Percentiles rank a stretch among this genome's conserved stretches.
Conservation (phyloP, 805 yeast species). For the Kockiozyma suomiensis region DNA sequence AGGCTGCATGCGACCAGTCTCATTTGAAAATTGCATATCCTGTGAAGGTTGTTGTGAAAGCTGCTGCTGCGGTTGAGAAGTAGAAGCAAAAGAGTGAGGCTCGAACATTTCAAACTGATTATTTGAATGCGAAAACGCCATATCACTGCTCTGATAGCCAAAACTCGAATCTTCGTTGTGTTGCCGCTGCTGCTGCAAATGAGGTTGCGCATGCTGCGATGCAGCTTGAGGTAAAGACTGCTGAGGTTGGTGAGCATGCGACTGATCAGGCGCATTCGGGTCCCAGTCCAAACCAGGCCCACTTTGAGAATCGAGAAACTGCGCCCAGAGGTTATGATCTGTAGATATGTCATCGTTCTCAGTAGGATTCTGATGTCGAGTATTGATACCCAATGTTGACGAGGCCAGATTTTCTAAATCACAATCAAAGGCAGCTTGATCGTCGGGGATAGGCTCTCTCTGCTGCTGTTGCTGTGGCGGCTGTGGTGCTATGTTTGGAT, state of each 20-base stretch:
- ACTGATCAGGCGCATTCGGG: not conserved
- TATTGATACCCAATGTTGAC: not conserved
- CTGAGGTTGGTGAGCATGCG: not conserved
- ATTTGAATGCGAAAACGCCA: conserved; percentile 6
- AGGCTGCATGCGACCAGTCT: not conserved
- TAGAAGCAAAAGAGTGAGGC: not conserved
- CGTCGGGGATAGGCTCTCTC: not conserved
- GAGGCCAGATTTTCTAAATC: conserved; percentile 11
- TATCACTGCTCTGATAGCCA: not conserved
- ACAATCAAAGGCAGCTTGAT: conserved; percentile 10
- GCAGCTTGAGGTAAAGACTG: not conserved
- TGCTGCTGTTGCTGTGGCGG: conserved; percentile 7
- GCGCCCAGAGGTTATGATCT: conserved; percentile 20
- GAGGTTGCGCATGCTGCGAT: not conserved
- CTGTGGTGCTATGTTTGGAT: not conserved
- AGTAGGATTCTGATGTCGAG: not conserved
- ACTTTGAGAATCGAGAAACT: conserved; percentile 20
- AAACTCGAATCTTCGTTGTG: conserved; percentile 3
- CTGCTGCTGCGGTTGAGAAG: not conserved
- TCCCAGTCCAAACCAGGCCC: conserved; percentile 14
- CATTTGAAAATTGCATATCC: not conserved
- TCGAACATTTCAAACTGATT: conserved; percentile 1
- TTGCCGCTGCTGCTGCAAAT: conserved; percentile 2
- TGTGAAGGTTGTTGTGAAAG: not conserved
- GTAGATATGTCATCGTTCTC: not conserved